These are phyloP conservation scores for Tulasnella sp. DNA, from an alignment of 768 basidiomycete species.

Conservation along the genomic window DNA sequence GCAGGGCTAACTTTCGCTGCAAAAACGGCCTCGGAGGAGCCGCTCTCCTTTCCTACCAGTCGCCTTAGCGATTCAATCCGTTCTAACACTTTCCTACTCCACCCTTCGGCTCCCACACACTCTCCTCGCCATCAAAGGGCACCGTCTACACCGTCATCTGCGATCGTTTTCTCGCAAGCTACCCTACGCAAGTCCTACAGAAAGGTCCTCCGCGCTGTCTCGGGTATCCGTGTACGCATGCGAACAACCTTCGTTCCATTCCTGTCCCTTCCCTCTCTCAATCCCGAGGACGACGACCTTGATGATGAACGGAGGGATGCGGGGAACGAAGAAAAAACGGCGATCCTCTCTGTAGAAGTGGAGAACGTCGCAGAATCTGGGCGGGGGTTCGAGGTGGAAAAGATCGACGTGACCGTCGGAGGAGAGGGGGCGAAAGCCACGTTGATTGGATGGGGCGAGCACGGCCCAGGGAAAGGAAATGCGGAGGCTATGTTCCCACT, in stretches of 20 bases:
- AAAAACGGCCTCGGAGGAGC: conserved; percentile 20
- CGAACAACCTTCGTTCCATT: conserved; percentile 89
- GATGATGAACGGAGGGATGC: conserved; percentile 43
- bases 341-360: conserved; percentile 85
- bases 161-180: conserved; percentile 34
- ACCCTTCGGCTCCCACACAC: conserved; percentile 39
- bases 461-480: conserved; percentile 29
- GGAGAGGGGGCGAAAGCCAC: conserved; percentile 50
- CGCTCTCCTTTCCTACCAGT: conserved; percentile 54
- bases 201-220: conserved; percentile 65
- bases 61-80: conserved; percentile 64
- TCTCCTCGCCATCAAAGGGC: conserved; percentile 44
- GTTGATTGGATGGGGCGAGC: conserved; percentile 45
- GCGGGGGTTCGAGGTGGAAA: conserved; percentile 63
- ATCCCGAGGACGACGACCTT: conserved; percentile 29
- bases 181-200: conserved; percentile 82
- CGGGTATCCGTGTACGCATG: conserved; percentile 87
- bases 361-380: conserved; percentile 68
- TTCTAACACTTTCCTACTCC: conserved; percentile 44
- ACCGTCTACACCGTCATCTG: conserved; percentile 35
- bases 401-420: conserved; percentile 64
- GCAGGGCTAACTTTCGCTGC: conserved; percentile 17
- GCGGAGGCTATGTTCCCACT: conserved; percentile 56
- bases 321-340: conserved; percentile 72
- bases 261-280: conserved; percentile 47